phyloP scores from a whole-genome alignment of 768 basidiomycete species.

The Suillus paluster region DNA sequence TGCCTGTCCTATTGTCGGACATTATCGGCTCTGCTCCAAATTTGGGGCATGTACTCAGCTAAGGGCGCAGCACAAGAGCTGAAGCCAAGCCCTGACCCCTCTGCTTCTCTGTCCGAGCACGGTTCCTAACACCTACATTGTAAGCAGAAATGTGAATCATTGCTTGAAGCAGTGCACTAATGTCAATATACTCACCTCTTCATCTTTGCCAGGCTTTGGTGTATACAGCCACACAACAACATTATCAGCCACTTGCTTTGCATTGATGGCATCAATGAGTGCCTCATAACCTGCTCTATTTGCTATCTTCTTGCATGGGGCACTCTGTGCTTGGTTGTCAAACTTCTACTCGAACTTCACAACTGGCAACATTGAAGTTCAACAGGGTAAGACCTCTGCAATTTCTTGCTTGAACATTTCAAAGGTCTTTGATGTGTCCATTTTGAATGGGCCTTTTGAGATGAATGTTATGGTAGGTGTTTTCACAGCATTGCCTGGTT shows the following conservation, averaged over 20 bases:
- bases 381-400: constrained; percentile 3
- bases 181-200: constrained; percentile 3
- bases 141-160: too few relatives aligned
- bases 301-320: constrained; percentile 10
- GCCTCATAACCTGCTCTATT: constrained; percentile 10
- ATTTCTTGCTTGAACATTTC: neutral
- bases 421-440: neutral
- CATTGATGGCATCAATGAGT: constrained; percentile 16
- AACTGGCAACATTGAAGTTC: neutral
- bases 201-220: constrained; percentile 6
- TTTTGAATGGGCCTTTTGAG: constrained; percentile 11
- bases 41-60: too few relatives aligned
- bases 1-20: too few relatives aligned
- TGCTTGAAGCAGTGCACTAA: constrained; percentile 2
- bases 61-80: too few relatives aligned
- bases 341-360: constrained; percentile 13
- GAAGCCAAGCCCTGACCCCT: too few relatives aligned
- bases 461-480: neutral
- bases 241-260: constrained; percentile 9
- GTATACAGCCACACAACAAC: constrained; percentile 9
- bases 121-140: too few relatives aligned
- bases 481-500: neutral
- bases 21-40: too few relatives aligned
- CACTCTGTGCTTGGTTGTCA: constrained; percentile 9
- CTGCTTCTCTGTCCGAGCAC: too few relatives aligned